A percentile compares a stretch with the other conserved stretches of the same genome.
Conservation (phyloP, 345 rosid genomes). For the Eucalyptus regnans region DNA sequence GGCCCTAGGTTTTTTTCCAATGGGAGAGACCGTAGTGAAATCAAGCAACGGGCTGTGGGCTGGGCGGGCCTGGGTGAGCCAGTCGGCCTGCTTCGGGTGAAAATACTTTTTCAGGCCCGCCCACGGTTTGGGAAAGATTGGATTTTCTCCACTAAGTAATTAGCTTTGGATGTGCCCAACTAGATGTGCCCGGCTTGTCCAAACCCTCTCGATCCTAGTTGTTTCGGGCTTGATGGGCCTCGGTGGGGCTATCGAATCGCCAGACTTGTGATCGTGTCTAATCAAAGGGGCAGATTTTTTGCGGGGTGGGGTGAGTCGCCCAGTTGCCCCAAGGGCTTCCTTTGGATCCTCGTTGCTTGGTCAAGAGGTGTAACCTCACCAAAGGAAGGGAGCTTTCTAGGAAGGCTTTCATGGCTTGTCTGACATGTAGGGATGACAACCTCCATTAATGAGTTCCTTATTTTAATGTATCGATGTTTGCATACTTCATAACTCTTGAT, state of each 20-base stretch:
- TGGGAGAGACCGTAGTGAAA: neutral
- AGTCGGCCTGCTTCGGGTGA: neutral
- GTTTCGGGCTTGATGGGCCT: neutral
- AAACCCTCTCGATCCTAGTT: neutral
- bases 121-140: neutral
- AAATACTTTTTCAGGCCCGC: neutral
- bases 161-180: neutral
- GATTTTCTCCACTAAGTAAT: neutral
- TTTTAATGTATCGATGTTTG: too few relatives aligned
- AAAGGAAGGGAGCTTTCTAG: too few relatives aligned
- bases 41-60: fast-evolving
- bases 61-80: neutral
- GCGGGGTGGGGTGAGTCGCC: too few relatives aligned
- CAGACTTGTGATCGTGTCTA: neutral
- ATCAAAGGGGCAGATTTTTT: neutral
- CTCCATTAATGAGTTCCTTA: too few relatives aligned
- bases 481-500: fast-evolving
- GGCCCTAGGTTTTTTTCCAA: neutral
- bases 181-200: neutral
- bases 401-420: too few relatives aligned
- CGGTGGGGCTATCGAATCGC: fast-evolving
- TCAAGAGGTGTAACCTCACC: too few relatives aligned
- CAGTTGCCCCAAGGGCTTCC: too few relatives aligned
- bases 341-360: too few relatives aligned
- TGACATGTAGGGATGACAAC: too few relatives aligned